Evolutionary conservation across 2,329 filamentous ascomycete species (phyloP).

Genomic region (Pestalotiopsis sp.): DNA sequence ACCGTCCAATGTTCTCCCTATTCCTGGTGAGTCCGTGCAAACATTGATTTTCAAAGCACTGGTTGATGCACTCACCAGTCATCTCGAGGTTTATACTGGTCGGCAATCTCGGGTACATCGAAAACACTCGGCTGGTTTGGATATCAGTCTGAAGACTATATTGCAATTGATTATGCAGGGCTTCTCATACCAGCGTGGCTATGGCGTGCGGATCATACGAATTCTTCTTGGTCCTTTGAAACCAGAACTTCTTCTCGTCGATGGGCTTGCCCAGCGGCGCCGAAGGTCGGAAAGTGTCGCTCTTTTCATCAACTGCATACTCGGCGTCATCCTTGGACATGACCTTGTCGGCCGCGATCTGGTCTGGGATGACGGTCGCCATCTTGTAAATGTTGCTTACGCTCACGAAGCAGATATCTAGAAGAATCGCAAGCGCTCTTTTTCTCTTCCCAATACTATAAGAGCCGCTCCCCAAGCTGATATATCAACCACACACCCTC

Average conservation of each 20-base stretch:
- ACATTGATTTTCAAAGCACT: background rate
- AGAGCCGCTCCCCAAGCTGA: no score
- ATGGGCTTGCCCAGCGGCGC: conserved; percentile 27
- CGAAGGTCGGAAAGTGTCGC: conserved; percentile 15
- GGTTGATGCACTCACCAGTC: conserved; percentile 24
- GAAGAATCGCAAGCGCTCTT: background rate
- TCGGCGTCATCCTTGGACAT: conserved; percentile 21
- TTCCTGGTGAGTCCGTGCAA: background rate
- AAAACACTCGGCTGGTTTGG: conserved; percentile 45
- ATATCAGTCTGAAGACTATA: background rate
- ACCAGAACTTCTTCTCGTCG: conserved; percentile 35
- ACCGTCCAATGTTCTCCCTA: conserved; percentile 34
- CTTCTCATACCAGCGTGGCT: conserved; percentile 27
- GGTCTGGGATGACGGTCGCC: conserved; percentile 26
- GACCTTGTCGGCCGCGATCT: conserved; percentile 19
- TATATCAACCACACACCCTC: background rate
- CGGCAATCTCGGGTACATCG: conserved; percentile 43
- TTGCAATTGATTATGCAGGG: background rate
- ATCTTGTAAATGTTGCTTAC: conserved; percentile 15
- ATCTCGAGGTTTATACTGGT: conserved; percentile 36
- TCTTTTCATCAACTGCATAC: conserved; percentile 18
- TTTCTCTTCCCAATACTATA: no score
- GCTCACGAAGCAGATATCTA: background rate
- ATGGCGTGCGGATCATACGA: conserved; percentile 25
- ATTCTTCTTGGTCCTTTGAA: conserved; percentile 29